Base-by-base conservation (phyloP, 1,284 basidiomycete genomes). In the Trichosporon ovoides region DNA sequence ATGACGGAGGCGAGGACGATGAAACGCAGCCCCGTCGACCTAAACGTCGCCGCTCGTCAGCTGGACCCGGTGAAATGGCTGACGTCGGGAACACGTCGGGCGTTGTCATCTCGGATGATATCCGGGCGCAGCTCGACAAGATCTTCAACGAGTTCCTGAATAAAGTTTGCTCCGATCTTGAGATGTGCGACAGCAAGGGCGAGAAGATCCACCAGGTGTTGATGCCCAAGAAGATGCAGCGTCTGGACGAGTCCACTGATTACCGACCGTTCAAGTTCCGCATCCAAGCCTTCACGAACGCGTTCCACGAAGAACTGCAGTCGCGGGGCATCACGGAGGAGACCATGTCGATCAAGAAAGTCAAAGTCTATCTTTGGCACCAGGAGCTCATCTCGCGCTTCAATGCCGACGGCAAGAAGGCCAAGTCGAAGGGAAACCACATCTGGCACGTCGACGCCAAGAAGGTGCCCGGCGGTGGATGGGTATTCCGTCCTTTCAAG, bases 211-310 rank as follows among this genome's bases (percentile, higher is more conserved):
- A 99, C 76, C 96, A 99, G 79, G 93, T 93, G 38, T 82, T 98
- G 66, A 98, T 98, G 96, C 89, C 94, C 2, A 93, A 93, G 80
- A 96, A 96, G 81, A 96, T 97, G 94, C 88, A 91, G 68, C 85
- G 90, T 50, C 80, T 97, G 56, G 93, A 95, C 74, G 94, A 98
- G 79, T 93, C 90, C 49, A 86, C 87, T 48, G 95, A 98, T 77
- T 99, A 95, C 78, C 85, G 95, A 28, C 95, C 96, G 18, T 98
- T 99, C 86, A 98, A 98, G 78, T 98, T 98, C 80, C 86, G 96
- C 56, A 99, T 99, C 68, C 91, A 95, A 74, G 95, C 96, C 0
- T 99, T 99, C 78, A 98, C 95, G 13, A 92, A 94, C 68, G 90
- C 89, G 0, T 98, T 98, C 74, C 82, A 95, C 68, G 92, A 97